Evolutionary conservation across 495 filamentous ascomycete genomes (phyloP).

Genomic region (Bryoglossum gracile): DNA sequence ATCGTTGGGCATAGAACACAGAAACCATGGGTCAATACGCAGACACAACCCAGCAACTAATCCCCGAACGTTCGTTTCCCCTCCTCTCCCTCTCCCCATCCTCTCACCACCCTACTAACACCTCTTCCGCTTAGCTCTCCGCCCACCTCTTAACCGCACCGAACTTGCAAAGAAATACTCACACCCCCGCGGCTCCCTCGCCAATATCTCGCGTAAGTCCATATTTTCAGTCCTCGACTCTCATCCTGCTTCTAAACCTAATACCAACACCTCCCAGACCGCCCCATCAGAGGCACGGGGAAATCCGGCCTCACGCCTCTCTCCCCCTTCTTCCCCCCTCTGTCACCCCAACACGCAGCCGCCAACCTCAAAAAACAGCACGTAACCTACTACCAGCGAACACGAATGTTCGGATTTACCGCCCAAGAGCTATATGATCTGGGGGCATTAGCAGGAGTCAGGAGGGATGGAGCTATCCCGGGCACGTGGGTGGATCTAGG

Average conservation of each 20-base stretch:
- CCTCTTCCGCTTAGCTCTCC: neutral
- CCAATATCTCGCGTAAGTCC: neutral
- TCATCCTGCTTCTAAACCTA: no score
- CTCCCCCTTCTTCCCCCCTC: neutral
- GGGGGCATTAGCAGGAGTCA: neutral
- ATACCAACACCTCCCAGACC: no score
- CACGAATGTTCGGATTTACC: neutral
- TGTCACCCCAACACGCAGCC: no score
- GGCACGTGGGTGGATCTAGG: no score
- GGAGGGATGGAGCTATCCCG: no score
- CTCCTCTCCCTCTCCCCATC: neutral
- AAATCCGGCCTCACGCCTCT: conserved; percentile 8
- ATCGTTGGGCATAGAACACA: no score
- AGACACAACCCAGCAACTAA: no score
- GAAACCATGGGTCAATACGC: no score
- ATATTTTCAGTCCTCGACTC: no score
- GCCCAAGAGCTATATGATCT: neutral
- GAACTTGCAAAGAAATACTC: conserved; percentile 6
- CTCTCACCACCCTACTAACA: neutral
- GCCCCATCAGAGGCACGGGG: conserved; percentile 2
- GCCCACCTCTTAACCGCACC: neutral
- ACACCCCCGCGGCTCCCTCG: neutral
- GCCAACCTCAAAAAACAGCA: neutral
- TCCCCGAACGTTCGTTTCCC: no score
- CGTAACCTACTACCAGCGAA: neutral